Base-by-base conservation (phyloP, 2,329 filamentous ascomycete species). In the Blastomyces percursus region DNA sequence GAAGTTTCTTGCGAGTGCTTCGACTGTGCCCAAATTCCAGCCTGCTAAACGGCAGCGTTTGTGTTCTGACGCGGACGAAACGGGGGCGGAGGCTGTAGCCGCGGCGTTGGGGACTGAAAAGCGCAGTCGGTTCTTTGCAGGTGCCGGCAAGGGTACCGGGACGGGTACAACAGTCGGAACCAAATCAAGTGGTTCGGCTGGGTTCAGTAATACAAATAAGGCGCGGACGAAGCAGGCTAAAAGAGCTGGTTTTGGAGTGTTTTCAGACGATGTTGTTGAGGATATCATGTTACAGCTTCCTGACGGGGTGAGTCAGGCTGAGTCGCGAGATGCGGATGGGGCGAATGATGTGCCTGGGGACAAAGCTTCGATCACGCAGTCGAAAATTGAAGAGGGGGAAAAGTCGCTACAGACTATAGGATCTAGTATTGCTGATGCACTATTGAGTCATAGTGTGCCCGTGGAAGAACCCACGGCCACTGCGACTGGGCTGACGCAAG, bases 211-310 rank as follows among this genome's bases (percentile, higher is more conserved):
- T 12, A 42, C 32, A 1, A 46, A 73, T 66, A 67, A 69, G 51
- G 69, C 65, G 46, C 70, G 71, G 51, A 76, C 63, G 21, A 79
- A 76, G 64, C 77, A 76, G 66, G 69, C 72, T 24, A 78, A 76
- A 61, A 76, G 77, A 61, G 74, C 77, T 16, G 73, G 73, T 9
- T 71, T 82, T 62, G 77, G 75, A 30, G 77, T 83, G 4, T 83
- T 79, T 67, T 83, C 81, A 0, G 81, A 84, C 67, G 80, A 82
- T 65, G 74, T 78, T 4, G 74, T 80, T 32, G 79, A 82, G 64
- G 78, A 80, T 38, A 78, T 78, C 8, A 79, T 82, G 73, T 70
- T 77, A 3, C 75, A 73, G 60, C 70, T 82, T 48, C 73, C 76
- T 9, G 76, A 81, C 66, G 67, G 71, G 27, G 44, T 48, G 48